Evolutionary conservation across 768 basidiomycete species (phyloP).

Genomic region (Leucogyrophana mollusca): DNA sequence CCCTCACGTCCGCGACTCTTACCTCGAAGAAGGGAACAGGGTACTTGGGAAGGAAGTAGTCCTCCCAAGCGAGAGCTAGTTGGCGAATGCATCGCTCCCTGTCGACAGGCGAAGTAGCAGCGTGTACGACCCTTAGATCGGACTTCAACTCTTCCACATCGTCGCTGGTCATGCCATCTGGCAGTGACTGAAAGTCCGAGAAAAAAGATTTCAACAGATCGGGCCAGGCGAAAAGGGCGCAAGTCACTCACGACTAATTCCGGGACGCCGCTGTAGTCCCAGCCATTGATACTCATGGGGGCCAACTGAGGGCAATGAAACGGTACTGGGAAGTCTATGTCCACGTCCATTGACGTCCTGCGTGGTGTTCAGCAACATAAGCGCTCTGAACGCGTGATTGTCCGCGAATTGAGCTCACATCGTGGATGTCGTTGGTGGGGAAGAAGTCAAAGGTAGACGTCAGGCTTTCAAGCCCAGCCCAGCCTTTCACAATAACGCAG

Average conservation of each 20-base stretch:
- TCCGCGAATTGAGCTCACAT: slow-evolving; percentile 3
- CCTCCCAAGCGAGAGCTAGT: slow-evolving; percentile 28
- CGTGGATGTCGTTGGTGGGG: not conserved
- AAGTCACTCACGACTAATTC: slow-evolving; percentile 24
- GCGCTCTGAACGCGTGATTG: not conserved
- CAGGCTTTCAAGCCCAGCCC: not conserved
- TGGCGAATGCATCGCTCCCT: slow-evolving; percentile 22
- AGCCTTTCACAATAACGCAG: not conserved
- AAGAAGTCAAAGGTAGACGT: not conserved
- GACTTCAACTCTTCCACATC: slow-evolving; percentile 21
- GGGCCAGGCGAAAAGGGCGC: slow-evolving; percentile 1
- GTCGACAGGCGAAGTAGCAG: slow-evolving; percentile 10
- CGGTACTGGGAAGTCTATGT: slow-evolving; percentile 21
- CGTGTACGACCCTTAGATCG: slow-evolving; percentile 11
- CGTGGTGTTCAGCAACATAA: not conserved
- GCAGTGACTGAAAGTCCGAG: slow-evolving; percentile 15
- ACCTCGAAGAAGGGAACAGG: slow-evolving; percentile 31
- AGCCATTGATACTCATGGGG: slow-evolving; percentile 22
- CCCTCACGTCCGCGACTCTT: slow-evolving; percentile 30
- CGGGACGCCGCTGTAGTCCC: slow-evolving; percentile 24
- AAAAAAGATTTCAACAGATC: not conserved
- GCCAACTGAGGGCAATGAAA: slow-evolving; percentile 29
- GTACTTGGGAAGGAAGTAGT: slow-evolving; percentile 29
- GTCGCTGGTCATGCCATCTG: slow-evolving; percentile 17
- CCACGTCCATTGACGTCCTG: slow-evolving; percentile 15